Percentiles rank a stretch among this genome's conserved stretches.
Conservation (phyloP, 78 protist species). For the Pigoraptor vietnamica region DNA sequence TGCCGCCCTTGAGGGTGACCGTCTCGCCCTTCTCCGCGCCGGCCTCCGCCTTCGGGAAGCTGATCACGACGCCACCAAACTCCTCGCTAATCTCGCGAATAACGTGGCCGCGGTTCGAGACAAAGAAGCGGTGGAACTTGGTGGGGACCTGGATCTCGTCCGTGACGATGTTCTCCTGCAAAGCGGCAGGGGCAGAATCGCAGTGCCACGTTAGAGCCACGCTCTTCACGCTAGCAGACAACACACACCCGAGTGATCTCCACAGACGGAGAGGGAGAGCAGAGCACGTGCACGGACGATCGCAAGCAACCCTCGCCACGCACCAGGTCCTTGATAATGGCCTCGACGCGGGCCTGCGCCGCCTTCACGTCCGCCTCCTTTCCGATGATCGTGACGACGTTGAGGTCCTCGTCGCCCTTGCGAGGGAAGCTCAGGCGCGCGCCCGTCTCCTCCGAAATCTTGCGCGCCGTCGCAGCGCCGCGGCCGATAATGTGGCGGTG, state of each 20-base stretch:
- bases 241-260: too few relatives aligned
- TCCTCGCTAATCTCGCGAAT: neutral
- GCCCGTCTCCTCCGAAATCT: neutral
- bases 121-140: neutral
- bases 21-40: neutral
- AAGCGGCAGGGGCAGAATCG: neutral
- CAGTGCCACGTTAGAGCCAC: neutral
- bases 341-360: neutral
- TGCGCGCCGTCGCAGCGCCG: neutral
- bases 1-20: neutral
- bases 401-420: neutral
- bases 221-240: neutral
- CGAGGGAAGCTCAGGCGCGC: neutral
- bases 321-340: neutral
- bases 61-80: neutral
- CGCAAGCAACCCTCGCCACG: too few relatives aligned
- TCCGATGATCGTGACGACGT: neutral
- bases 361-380: neutral
- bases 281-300: too few relatives aligned
- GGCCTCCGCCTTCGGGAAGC: neutral
- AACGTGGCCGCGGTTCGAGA: neutral
- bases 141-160: neutral
- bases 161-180: neutral
- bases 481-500: neutral
- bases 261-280: too few relatives aligned